Percentiles rank a stretch among this genome's conserved stretches.
Conservation (phyloP, 2,329 filamentous ascomycete genomes). For the Penicillium sp. region DNA sequence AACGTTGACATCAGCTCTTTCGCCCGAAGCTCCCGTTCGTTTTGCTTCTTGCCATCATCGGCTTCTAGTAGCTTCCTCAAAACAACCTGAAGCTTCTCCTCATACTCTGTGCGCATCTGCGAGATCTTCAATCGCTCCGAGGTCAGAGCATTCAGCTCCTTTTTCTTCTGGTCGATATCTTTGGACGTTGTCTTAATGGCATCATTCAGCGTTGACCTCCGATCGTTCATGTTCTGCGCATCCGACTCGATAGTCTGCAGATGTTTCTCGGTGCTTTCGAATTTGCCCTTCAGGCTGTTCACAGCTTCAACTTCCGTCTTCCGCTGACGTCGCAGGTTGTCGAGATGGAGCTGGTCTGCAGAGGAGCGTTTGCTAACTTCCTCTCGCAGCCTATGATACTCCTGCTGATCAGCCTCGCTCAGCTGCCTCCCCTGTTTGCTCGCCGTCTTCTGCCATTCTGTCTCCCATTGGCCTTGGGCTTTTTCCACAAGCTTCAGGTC, state of each 20-base stretch:
- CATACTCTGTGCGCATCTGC: conserved; percentile 77
- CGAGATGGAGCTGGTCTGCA: conserved; percentile 72
- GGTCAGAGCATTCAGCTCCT: conserved; percentile 76
- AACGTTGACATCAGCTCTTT: conserved; percentile 80
- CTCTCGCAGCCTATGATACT: conserved; percentile 77
- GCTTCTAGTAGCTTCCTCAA: conserved; percentile 76
- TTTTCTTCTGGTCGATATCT: conserved; percentile 84
- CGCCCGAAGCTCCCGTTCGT: conserved; percentile 68
- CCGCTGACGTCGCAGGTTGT: conserved; percentile 78
- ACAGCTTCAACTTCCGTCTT: conserved; percentile 90
- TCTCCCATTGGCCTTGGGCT: conserved; percentile 80
- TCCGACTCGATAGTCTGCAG: conserved; percentile 70
- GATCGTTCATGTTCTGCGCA: conserved; percentile 60
- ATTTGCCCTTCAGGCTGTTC: conserved; percentile 80
- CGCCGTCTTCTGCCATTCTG: conserved; percentile 75
- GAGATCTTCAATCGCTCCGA: conserved; percentile 77
- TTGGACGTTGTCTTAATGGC: conserved; percentile 62
- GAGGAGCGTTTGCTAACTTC: conserved; percentile 80
- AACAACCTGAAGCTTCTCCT: conserved; percentile 83
- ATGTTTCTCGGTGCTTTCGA: conserved; percentile 69
- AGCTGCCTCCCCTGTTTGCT: conserved; percentile 82
- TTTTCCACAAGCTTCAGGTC: conserved; percentile 81
- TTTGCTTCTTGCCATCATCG: conserved; percentile 78
- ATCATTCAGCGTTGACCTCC: conserved; percentile 58
- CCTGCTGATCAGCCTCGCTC: conserved; percentile 76